Percentiles rank a stretch among this genome's conserved stretches.
These are phyloP conservation scores for Harrya chromipes DNA, from an alignment of 768 basidiomycete genomes.

Conservation along the genomic window DNA sequence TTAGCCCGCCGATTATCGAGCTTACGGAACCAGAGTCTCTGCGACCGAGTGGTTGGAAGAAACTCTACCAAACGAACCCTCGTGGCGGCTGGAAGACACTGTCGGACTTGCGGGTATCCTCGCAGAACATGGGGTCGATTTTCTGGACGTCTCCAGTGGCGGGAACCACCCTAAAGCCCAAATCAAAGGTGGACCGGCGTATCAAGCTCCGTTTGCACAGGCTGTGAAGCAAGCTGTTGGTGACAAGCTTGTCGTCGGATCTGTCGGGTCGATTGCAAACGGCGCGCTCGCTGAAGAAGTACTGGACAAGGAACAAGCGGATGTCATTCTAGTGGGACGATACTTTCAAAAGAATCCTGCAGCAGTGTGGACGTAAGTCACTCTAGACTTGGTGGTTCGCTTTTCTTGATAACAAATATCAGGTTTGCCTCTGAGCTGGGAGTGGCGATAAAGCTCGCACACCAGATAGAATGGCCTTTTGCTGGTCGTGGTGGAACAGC, in stretches of 20 bases:
- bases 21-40: constrained; percentile 42
- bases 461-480: constrained; percentile 59
- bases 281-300: constrained; percentile 43
- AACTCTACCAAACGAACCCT: constrained; percentile 52
- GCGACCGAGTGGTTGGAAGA: constrained; percentile 75
- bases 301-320: constrained; percentile 41
- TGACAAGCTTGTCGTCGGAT: constrained; percentile 34
- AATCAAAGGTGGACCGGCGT: constrained; percentile 28
- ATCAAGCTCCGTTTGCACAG: constrained; percentile 58
- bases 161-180: constrained; percentile 49
- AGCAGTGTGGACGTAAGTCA: constrained; percentile 35
- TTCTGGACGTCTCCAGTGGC: constrained; percentile 69
- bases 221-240: constrained; percentile 48
- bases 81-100: constrained; percentile 71
- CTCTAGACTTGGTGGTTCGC: neutral
- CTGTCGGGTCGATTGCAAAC: constrained; percentile 30
- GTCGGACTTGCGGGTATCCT: constrained; percentile 57
- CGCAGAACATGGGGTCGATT: constrained; percentile 63
- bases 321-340: constrained; percentile 48
- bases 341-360: constrained; percentile 63
- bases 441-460: constrained; percentile 41
- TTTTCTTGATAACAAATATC: neutral
- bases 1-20: neutral
- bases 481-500: constrained; percentile 31
- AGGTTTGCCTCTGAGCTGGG: constrained; percentile 55